Evolutionary conservation across 805 yeast species (phyloP), one percentile per base, ranked within the genome.

Genomic region (Metschnikowia peoriensis): DNA sequence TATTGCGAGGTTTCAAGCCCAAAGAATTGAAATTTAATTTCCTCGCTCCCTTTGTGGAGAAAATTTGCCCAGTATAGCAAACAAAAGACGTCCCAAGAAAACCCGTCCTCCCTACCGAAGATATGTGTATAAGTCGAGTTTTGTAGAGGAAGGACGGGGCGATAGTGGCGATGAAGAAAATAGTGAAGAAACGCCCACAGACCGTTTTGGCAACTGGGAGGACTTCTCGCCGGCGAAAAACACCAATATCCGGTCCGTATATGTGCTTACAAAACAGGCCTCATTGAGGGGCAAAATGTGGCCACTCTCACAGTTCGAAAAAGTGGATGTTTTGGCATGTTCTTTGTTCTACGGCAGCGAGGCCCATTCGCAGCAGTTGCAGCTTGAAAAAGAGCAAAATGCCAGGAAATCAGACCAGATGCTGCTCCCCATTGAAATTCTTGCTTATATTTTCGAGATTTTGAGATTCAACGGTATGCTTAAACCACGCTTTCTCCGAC

Each of bases 1-100:
- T 22, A 22, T 22, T 22, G 22, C 22, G 22, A 22, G 22, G 4
- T 22, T 4, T 4, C 2, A 22, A 22, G 22, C 22, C 22, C 4
- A 3, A 2, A 22, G 22, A 22, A 22, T 22, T 4, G 22, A 22
- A 22, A 22, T 22, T 22, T 22, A 22, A 22, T 2, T 22, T 22
- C 22, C 22, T 22, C 22, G 22, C 22, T 22, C 22, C 4, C 22
- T 22, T 2, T 4, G 22, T 22, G 22, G 22, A 3, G 22, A 22
- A 22, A 22, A 22, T 22, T 22, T 22, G 28, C 46, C 50, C 61
- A 57, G 27, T 35, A 91, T 91, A 85, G 97, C 91, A 35, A 91
- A 91, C 70, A 91, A 90, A 69, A 72, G 92, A 63, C 80, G 97
- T 66, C 91, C 97, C 10, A 87, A 86, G 76, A 87, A 91, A 76